Evolutionary conservation across 306 rosid genomes (phyloP).

Genomic region (Castanea sativa): DNA sequence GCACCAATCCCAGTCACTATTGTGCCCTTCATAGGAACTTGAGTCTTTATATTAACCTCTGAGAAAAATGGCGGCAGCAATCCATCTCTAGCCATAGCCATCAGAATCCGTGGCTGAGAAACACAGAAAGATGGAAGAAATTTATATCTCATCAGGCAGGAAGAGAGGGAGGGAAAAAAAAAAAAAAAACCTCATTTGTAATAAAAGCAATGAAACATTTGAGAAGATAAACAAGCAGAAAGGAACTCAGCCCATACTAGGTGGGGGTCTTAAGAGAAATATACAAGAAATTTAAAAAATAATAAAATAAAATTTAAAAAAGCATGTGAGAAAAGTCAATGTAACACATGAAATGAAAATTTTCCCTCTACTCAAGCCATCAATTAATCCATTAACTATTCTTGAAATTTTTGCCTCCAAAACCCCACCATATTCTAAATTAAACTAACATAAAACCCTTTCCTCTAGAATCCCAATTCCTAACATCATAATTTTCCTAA

Average conservation of each 20-base stretch:
- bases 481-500: no score
- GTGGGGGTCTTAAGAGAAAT: no score
- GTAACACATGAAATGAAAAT: no score
- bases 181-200: background rate
- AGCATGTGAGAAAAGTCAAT: no score
- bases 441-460: no score
- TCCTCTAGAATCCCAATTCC: no score
- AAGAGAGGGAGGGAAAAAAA: background rate
- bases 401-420: background rate
- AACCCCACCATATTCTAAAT: no score
- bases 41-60: constrained; percentile 35
- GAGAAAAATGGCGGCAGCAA: constrained; percentile 54
- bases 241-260: background rate
- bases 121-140: background rate
- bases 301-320: no score
- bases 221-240: background rate
- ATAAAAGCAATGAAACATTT: background rate
- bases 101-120: constrained; percentile 57
- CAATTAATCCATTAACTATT: background rate
- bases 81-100: constrained; percentile 69
- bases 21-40: constrained; percentile 60
- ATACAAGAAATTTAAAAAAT: no score
- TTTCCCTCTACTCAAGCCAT: background rate
- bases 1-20: constrained; percentile 70
- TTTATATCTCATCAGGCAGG: background rate